Evolutionary conservation across 495 filamentous ascomycete species (phyloP).

Genomic region (Parathielavia appendiculata): DNA sequence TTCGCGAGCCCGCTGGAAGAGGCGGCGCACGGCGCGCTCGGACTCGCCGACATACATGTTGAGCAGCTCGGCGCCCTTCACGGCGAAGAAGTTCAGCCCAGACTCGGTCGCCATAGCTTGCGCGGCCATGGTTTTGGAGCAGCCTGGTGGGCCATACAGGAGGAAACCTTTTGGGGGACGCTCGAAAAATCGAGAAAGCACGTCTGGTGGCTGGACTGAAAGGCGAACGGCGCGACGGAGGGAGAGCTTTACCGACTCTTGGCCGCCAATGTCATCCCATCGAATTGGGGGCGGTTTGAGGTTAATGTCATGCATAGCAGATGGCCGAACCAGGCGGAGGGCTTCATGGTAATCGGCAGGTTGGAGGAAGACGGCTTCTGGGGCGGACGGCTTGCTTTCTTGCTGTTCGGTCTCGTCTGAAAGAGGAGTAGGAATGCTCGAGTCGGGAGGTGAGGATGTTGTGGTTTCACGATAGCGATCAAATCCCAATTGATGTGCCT

Average conservation of each 20-base stretch:
- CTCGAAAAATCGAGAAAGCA: constrained; percentile 47
- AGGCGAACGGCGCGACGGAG: constrained; percentile 35
- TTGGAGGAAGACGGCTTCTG: constrained; percentile 20
- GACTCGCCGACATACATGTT: constrained; percentile 98
- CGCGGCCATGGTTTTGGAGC: constrained; percentile 90
- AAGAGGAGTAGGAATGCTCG: constrained; percentile 7
- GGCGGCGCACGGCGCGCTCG: constrained; percentile 78
- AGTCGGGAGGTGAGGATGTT: background rate
- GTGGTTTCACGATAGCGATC: constrained; percentile 20
- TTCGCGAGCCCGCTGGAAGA: constrained; percentile 81
- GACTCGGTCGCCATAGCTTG: constrained; percentile 90
- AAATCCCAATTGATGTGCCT: constrained; percentile 25
- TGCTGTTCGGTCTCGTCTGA: constrained; percentile 3
- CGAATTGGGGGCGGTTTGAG: constrained; percentile 78
- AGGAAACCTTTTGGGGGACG: constrained; percentile 73
- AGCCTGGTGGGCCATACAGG: constrained; percentile 91
- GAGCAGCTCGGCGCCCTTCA: constrained; percentile 92
- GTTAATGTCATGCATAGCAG: constrained; percentile 86
- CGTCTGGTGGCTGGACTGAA: constrained; percentile 46
- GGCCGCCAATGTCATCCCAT: constrained; percentile 89
- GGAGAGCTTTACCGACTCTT: constrained; percentile 69
- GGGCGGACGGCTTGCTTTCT: background rate
- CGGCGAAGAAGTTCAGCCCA: constrained; percentile 88
- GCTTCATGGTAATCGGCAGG: constrained; percentile 42
- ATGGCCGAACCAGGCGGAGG: constrained; percentile 56